Evolutionary conservation across 768 basidiomycete genomes (phyloP), one percentile per base, ranked within the genome.

Genomic region (Coprinellus aureogranulatus): DNA sequence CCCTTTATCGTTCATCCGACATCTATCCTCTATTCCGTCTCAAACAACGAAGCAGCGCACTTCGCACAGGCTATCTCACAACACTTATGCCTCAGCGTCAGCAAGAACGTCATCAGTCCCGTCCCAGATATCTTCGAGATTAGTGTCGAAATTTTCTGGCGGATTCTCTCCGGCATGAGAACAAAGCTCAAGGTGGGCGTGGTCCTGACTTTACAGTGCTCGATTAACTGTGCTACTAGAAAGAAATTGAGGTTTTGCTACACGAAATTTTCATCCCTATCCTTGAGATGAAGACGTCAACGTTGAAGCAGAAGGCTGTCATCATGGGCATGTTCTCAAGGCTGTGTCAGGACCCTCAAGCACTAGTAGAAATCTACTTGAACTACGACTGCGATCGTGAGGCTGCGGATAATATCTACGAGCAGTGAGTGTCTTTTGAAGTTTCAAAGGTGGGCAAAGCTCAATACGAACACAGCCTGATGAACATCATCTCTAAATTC

Each of bases 211-310:
- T 42, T 28, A 68, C 54, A 27, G 20, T 34, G 9, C n/a, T 16
- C 30, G 18, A 51, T 47, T 55, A 39, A 58, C 48, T 48, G 16
- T 52, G 47, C 52, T 23, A 64, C 45, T 68, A 98, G 96, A 97
- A 98, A 90, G 97, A 99, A 72, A 98, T 98, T 57, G 96, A 98
- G 71, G 94, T 99, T 37, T 79, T 99, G n/a, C 72, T 99, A 48
- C 95, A 97, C 64, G 97, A 99, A 71, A 98, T 99, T 61, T 99
- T 98, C 77, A 87, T 98, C 55, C 97, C 97, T 1, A 96, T 99
- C 48, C 78, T 98, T 57, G 97, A 99, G 74, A 98, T 99, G 94
- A 87, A 88, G 68, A 98, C 91, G 9, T 92, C 96, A 4, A 97
- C 94, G 1, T 75, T 96, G 49, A 93, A 93, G 67, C 97, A 98